These are phyloP conservation scores for Terfezia boudieri DNA, from an alignment of 495 filamentous ascomycete genomes.

Conservation along the genomic window DNA sequence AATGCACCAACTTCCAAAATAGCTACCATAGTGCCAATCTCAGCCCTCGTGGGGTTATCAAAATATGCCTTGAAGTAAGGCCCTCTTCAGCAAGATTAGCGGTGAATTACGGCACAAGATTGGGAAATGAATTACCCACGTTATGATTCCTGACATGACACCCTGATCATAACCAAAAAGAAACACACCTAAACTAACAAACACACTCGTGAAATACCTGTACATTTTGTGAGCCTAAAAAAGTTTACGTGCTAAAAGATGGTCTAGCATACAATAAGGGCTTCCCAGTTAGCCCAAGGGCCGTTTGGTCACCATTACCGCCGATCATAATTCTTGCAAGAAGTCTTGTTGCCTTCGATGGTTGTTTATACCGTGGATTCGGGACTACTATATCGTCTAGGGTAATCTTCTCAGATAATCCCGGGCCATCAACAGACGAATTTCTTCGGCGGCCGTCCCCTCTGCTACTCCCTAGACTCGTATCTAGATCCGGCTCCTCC, in stretches of 20 bases:
- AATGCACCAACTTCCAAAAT: slow-evolving; percentile 89
- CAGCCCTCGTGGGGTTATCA: slow-evolving; percentile 56
- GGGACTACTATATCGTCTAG: slow-evolving; percentile 44
- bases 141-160: slow-evolving; percentile 98
- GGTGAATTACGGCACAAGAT: slow-evolving; percentile 8
- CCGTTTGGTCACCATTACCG: slow-evolving; percentile 36
- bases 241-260: neutral
- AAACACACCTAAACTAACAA: slow-evolving; percentile 93
- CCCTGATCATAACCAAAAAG: slow-evolving; percentile 98
- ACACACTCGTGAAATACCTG: slow-evolving; percentile 94
- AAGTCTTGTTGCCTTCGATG: slow-evolving; percentile 42
- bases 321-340: slow-evolving; percentile 71
- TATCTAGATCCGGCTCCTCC: neutral
- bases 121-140: slow-evolving; percentile 33
- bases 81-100: slow-evolving; percentile 32
- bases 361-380: slow-evolving; percentile 33
- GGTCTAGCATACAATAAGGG: slow-evolving; percentile 46
- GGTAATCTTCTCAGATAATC: neutral
- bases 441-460: neutral
- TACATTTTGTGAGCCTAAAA: slow-evolving; percentile 20
- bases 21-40: slow-evolving; percentile 89
- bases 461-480: neutral
- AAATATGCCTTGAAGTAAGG: slow-evolving; percentile 79
- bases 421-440: neutral
- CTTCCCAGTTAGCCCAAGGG: slow-evolving; percentile 87